Base-by-base conservation (phyloP, 257 asterid genomes). In the Coffea eugenioides region DNA sequence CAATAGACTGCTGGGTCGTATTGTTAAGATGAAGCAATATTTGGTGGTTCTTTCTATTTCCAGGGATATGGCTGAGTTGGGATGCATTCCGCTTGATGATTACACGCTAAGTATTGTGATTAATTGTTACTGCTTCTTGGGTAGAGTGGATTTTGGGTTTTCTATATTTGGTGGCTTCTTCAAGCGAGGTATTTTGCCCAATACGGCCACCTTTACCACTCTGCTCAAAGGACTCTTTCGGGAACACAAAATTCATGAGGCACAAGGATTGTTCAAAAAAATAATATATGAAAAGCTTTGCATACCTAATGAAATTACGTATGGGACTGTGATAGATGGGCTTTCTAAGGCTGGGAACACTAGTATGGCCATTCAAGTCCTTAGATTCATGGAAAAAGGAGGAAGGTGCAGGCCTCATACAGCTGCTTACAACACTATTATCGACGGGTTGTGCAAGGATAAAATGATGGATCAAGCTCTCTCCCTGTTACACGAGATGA, bases 221-320 rank as follows among this genome's bases (percentile, higher is more conserved):
- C 69, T 79, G 16, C 46, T 86, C 0, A 81, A 54, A 27, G 89
- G 89, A 0, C 78, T 86, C 71, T 75, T 81, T 80, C 0, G 79
- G 56, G 56, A 51, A 51, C 56, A 11, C 56, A 39, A 39, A 39
- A 39, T 39, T 39, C 41, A 39, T 39, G 41, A 39, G 41, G 41
- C 41, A 39, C 41, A 39, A 39, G 41, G 3, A 39, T 39, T 39
- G 41, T 39, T 39, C 41, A 39, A 39, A 1, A 39, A 39, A 39
- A 39, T 39, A 39, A 39, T 39, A 39, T 39, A 39, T 3, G 41
- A 39, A 39, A 39, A 39, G 41, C 4, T 39, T 1, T 39, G 41
- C 41, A 39, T 39, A 39, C 41, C 41, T 39, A 39, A 39, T 39
- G 41, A 1, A 39, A 39, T 39, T 39, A 39, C 4, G 41, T 39